Conservation (phyloP, 345 rosid species). For the Cardamine chenopodiifolia region DNA sequence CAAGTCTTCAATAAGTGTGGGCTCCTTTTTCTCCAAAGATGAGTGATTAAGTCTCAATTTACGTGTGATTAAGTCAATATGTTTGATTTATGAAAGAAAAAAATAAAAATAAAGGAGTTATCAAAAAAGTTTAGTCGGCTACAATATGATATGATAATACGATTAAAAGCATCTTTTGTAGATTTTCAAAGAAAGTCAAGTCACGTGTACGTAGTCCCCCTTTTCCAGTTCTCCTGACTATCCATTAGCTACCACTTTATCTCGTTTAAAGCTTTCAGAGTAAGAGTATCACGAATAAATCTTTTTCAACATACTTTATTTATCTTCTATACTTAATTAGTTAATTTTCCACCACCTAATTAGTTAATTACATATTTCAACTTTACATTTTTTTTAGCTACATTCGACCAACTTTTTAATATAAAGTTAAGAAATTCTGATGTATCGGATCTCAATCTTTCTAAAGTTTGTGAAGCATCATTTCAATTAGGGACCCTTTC, state of each 20-base stretch:
- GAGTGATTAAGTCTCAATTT: constrained; percentile 9
- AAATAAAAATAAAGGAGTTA: not conserved
- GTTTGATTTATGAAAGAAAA: not conserved
- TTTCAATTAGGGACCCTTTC: no score
- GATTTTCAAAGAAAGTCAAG: constrained; percentile 38
- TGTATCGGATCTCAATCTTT: not conserved
- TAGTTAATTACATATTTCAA: not conserved
- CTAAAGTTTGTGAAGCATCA: not conserved
- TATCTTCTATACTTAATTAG: not conserved
- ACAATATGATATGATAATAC: constrained; percentile 23
- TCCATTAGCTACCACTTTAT: constrained; percentile 16
- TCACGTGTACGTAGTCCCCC: constrained; percentile 34
- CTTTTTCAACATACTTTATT: not conserved
- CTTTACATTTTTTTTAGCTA: no score
- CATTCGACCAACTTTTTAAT: not conserved
- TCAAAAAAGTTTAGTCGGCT: constrained; percentile 20
- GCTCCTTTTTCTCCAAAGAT: not conserved
- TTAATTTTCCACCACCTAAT: not conserved
- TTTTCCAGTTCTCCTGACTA: constrained; percentile 24
- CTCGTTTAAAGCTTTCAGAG: constrained; percentile 16
- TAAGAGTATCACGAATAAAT: constrained; percentile 7
- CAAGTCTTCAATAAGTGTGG: constrained; percentile 1
- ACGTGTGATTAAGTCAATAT: constrained; percentile 25
- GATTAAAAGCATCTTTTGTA: constrained; percentile 23
- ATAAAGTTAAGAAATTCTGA: not conserved